phyloP scores from a whole-genome alignment of 2,329 filamentous ascomycete species.

The Elsinoe australis region DNA sequence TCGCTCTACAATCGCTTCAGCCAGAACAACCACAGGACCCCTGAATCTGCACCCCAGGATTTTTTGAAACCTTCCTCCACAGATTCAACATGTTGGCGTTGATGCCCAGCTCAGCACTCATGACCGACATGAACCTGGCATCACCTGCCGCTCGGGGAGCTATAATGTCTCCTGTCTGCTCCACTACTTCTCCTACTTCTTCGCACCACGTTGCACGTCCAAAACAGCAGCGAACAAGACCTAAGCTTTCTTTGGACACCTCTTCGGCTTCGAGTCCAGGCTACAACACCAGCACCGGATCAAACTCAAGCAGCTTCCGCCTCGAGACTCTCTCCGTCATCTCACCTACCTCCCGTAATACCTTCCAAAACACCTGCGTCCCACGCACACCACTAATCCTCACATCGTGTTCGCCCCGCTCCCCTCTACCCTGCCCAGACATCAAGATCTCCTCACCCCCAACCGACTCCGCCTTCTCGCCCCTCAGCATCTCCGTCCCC shows the following conservation, averaged over 20 bases:
- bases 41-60: background rate
- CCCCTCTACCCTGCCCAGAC: constrained; percentile 12
- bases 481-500: constrained; percentile 14
- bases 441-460: constrained; percentile 11
- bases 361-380: constrained; percentile 51
- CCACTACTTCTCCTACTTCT: constrained; percentile 22
- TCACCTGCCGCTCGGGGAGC: constrained; percentile 21
- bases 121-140: constrained; percentile 20
- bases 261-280: constrained; percentile 35
- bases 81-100: constrained; percentile 28
- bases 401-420: background rate
- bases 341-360: constrained; percentile 55
- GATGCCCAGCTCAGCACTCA: constrained; percentile 24
- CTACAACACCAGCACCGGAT: constrained; percentile 4
- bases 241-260: constrained; percentile 56
- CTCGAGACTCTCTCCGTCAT: constrained; percentile 48
- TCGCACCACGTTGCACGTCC: constrained; percentile 21
- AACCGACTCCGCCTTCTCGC: background rate
- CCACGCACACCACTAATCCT: background rate
- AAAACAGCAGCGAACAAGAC: constrained; percentile 36
- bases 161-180: constrained; percentile 38
- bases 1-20: constrained; percentile 9
- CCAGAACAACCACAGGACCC: background rate
- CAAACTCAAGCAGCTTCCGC: constrained; percentile 35
- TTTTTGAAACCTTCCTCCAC: constrained; percentile 12